phyloP scores from a whole-genome alignment of 768 basidiomycete genomes.

The Lactifluus pinguis region DNA sequence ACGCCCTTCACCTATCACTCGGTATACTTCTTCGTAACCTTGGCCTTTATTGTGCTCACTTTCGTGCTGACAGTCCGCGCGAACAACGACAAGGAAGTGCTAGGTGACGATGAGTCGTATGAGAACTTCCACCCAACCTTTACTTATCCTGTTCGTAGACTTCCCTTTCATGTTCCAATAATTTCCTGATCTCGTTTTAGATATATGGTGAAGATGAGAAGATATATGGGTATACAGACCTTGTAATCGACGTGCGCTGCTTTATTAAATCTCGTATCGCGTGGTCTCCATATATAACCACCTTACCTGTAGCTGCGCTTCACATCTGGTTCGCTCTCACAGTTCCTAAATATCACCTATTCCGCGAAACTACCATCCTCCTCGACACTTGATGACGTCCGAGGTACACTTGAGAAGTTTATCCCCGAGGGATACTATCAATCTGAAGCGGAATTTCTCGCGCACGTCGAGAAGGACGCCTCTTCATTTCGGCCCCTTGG shows the following conservation, averaged over 20 bases:
- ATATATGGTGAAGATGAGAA: constrained; percentile 96
- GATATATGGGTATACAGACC: constrained; percentile 86
- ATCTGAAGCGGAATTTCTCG: constrained; percentile 55
- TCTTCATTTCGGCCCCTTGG: constrained; percentile 68
- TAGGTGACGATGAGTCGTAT: constrained; percentile 49
- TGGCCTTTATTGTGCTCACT: not conserved
- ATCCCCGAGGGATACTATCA: constrained; percentile 77
- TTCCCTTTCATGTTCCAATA: not conserved
- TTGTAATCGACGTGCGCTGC: constrained; percentile 63
- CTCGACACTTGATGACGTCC: constrained; percentile 80
- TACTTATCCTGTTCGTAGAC: constrained; percentile 75
- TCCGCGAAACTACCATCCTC: constrained; percentile 54
- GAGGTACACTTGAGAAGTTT: constrained; percentile 63
- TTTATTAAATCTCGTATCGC: constrained; percentile 22
- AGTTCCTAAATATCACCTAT: constrained; percentile 63
- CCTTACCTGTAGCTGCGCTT: constrained; percentile 55
- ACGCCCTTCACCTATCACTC: constrained; percentile 65
- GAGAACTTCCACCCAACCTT: constrained; percentile 77
- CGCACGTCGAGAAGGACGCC: constrained; percentile 73
- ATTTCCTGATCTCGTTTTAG: constrained; percentile 29
- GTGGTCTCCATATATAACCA: not conserved
- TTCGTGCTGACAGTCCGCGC: constrained; percentile 47
- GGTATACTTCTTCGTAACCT: constrained; percentile 34
- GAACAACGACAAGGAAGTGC: constrained; percentile 49
- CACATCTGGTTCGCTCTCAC: constrained; percentile 77